Conservation (phyloP, 2,329 filamentous ascomycete species). For the Penicillium expansum region DNA sequence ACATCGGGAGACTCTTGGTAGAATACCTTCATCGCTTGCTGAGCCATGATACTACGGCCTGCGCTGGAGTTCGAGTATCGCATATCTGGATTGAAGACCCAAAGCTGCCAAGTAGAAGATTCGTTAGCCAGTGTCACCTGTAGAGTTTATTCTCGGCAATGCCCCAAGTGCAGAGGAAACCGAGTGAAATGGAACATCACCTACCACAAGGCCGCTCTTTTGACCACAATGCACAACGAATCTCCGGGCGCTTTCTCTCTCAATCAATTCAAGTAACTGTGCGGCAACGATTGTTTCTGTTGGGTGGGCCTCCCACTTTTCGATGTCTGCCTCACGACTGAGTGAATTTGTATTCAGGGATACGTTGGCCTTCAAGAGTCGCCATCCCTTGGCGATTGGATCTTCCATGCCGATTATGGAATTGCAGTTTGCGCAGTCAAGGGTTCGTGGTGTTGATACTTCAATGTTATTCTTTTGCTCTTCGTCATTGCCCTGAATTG, state of each 20-base stretch:
- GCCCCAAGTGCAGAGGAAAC: not conserved
- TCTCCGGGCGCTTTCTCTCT: conserved; percentile 55
- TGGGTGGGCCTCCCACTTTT: conserved; percentile 32
- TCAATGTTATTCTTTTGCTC: conserved; percentile 31
- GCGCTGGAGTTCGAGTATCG: conserved; percentile 52
- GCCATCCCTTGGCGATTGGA: conserved; percentile 43
- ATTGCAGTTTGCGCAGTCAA: conserved; percentile 34
- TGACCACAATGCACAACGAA: conserved; percentile 50
- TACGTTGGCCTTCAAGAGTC: conserved; percentile 52
- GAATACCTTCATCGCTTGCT: conserved; percentile 58
- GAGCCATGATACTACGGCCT: conserved; percentile 32
- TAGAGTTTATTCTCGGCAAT: not conserved
- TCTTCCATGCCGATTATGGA: conserved; percentile 41
- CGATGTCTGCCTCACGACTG: conserved; percentile 29
- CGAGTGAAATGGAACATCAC: not conserved
- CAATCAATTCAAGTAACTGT: conserved; percentile 55
- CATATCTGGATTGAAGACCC: conserved; percentile 61
- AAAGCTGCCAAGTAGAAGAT: conserved; percentile 41
- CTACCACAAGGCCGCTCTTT: conserved; percentile 39
- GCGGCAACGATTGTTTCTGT: conserved; percentile 49
- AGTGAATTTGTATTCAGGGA: conserved; percentile 17
- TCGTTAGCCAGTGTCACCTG: not conserved
- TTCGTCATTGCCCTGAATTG: conserved; percentile 23
- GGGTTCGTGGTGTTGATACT: conserved; percentile 31
- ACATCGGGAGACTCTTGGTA: conserved; percentile 44